Evolutionary conservation across 441 rosid genomes (phyloP).

Genomic region (Melastoma candidum): DNA sequence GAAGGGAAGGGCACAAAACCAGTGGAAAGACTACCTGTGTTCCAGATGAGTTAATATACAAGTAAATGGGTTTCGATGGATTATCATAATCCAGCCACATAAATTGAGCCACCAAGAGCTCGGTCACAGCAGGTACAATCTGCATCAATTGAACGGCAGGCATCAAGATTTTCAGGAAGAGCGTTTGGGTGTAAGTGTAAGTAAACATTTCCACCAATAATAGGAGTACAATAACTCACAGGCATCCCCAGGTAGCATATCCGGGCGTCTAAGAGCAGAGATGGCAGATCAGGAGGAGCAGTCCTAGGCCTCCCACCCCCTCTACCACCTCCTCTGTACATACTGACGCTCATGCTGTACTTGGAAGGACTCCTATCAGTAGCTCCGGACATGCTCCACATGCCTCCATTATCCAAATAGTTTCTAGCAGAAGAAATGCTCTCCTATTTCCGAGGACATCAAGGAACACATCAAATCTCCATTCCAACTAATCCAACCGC

Average conservation of each 20-base stretch:
- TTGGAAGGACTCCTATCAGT: conserved; percentile 35
- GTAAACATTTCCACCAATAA: no score
- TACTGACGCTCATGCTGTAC: conserved; percentile 64
- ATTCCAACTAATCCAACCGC: not conserved
- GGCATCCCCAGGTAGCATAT: conserved; percentile 85
- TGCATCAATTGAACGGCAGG: conserved; percentile 22
- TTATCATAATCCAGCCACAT: conserved; percentile 70
- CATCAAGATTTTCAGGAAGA: conserved; percentile 1
- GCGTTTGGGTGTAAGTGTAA: no score
- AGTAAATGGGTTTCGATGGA: conserved; percentile 61
- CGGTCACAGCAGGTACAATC: conserved; percentile 79
- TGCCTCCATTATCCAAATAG: conserved; percentile 58
- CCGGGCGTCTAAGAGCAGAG: conserved; percentile 79
- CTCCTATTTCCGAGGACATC: conserved; percentile 33
- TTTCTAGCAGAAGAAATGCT: conserved; percentile 61
- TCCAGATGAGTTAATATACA: conserved; percentile 78
- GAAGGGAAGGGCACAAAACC: conserved; percentile 3
- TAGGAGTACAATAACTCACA: conserved; percentile 23
- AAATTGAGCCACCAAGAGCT: conserved; percentile 72
- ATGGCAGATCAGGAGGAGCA: conserved; percentile 91
- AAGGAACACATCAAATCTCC: not conserved
- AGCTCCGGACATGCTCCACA: conserved; percentile 44
- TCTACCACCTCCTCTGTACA: conserved; percentile 55
- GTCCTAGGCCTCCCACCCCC: conserved; percentile 39
- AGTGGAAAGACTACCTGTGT: conserved; percentile 41